These are phyloP conservation scores for Hyaloperonospora arabidopsidis DNA, from an alignment of 352 stramenopile genomes.

Conservation along the genomic window DNA sequence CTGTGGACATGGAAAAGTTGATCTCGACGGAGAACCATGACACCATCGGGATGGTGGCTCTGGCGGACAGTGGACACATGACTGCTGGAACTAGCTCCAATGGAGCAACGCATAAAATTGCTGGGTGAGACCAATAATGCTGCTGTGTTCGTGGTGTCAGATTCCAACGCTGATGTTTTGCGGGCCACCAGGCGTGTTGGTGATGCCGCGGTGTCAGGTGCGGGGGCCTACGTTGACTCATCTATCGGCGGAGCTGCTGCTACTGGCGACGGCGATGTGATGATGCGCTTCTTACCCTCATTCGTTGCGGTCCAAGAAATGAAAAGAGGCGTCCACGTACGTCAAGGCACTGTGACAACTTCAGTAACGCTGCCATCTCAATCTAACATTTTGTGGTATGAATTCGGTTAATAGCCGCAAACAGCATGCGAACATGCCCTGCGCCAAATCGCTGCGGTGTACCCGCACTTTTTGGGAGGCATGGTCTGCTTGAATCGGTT, in stretches of 20 bases:
- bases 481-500: slow-evolving; percentile 73
- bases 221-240: slow-evolving; percentile 83
- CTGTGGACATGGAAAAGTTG: slow-evolving; percentile 19
- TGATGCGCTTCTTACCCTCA: slow-evolving; percentile 88
- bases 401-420: slow-evolving; percentile 32
- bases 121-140: slow-evolving; percentile 34
- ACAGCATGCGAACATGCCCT: slow-evolving; percentile 52
- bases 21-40: slow-evolving; percentile 78
- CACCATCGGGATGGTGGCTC: slow-evolving; percentile 85
- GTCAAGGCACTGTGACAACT: slow-evolving; percentile 1
- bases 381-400: slow-evolving; percentile 1
- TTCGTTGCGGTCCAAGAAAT: slow-evolving; percentile 81
- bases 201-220: slow-evolving; percentile 74
- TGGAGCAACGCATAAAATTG: slow-evolving; percentile 85
- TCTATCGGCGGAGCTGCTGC: slow-evolving; percentile 70
- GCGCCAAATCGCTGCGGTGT: slow-evolving; percentile 40
- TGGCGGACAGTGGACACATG: slow-evolving; percentile 57
- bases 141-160: slow-evolving; percentile 1
- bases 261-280: slow-evolving; percentile 86
- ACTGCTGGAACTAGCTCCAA: slow-evolving; percentile 85
- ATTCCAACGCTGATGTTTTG: slow-evolving; percentile 1
- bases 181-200: slow-evolving; percentile 62
- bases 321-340: slow-evolving; percentile 59
- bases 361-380: neutral
- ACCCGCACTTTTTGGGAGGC: slow-evolving; percentile 60